Evolutionary conservation across 1,139 yeast species (phyloP).

Genomic region (Debaryomyces singareniensis): DNA sequence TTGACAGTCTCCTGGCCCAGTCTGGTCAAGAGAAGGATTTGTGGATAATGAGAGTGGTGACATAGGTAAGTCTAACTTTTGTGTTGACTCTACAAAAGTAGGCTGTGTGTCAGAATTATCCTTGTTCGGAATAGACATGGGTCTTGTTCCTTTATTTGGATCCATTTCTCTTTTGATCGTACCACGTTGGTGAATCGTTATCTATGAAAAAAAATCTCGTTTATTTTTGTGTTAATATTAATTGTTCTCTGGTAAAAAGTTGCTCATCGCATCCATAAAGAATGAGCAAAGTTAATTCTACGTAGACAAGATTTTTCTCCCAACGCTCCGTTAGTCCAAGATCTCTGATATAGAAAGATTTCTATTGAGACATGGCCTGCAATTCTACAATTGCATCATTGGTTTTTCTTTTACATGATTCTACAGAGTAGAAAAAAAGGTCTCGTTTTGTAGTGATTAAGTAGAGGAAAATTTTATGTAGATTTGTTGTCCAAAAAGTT

Average conservation of each 20-base stretch:
- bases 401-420: no score
- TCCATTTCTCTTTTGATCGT: no score
- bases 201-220: no score
- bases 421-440: constrained; percentile 2
- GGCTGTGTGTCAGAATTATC: constrained; percentile 1
- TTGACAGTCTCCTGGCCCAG: no score
- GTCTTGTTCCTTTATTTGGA: not conserved
- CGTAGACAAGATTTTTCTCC: constrained; percentile 30
- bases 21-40: constrained; percentile 9
- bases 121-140: not conserved
- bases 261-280: no score
- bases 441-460: not conserved
- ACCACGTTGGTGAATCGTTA: no score
- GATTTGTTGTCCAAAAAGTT: constrained; percentile 11
- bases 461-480: not conserved
- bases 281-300: no score
- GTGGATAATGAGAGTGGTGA: constrained; percentile 25
- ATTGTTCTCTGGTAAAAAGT: no score
- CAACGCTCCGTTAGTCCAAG: constrained; percentile 66
- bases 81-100: not conserved
- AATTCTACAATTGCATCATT: constrained; percentile 56
- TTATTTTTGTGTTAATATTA: no score
- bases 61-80: constrained; percentile 22
- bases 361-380: constrained; percentile 44
- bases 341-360: constrained; percentile 15